Base-by-base conservation (phyloP, 2,329 filamentous ascomycete species). In the Fusarium solani-melongenae region DNA sequence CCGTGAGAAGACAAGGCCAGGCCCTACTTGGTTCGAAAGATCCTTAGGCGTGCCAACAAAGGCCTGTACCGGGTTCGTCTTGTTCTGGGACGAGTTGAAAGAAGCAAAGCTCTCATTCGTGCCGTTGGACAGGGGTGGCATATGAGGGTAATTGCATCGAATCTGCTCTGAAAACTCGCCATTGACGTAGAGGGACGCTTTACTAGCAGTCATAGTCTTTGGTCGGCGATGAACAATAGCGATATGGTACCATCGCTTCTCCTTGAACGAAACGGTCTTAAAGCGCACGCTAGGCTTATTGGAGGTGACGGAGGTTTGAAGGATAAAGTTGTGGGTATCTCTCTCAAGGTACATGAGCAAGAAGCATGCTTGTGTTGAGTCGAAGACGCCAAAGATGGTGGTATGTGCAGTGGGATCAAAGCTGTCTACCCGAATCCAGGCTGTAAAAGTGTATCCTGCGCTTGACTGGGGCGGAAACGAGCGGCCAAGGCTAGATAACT, bases 341-440 rank as follows among this genome's bases (percentile, higher is more conserved):
- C 93, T 95, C 81, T 99, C 97, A 41, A 99, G 87, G 79, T 99
- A 99, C 69, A 95, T 92, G 76, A 99, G 90, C 38, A 99, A 85
- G 79, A 99, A 99, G 82, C 96, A 99, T 6, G 94, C 94, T 81
- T 98, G 96, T 6, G 91, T 94, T 5, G 92, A 88, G 83, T 99
- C 96, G 82, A 97, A 98, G 10, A 96, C 94, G 29, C 96, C 96
- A 81, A 99, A 99, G 15, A 99, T 89, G 0, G 96, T 99, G 0
- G 96, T 99, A 81, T 99, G 96, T 17, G 93, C 92, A 53, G 90
- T 89, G 6, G 90, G 85, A 81, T 99, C 97, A 81, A 96, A 98
- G 44, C 91, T 87, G 81, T 98, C 95, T 68, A 99, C 90, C 22
- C 93, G 91, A 58, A 98, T 89, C 96, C 96, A 99, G 1, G 94